A percentile compares a stretch with the other conserved stretches of the same genome.
phyloP scores from a whole-genome alignment of 257 asterid genomes.

The Leonotis leonurus region DNA sequence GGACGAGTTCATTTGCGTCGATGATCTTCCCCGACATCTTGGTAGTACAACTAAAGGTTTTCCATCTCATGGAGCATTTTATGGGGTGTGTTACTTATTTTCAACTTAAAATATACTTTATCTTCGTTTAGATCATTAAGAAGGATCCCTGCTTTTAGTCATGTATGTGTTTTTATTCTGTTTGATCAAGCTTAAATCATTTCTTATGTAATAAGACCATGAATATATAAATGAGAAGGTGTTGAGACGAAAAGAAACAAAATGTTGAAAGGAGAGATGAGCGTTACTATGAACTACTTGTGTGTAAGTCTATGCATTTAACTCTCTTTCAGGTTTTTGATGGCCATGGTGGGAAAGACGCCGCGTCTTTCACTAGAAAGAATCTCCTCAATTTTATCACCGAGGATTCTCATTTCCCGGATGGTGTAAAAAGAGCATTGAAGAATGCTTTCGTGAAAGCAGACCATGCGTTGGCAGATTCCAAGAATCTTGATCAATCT shows the following conservation, averaged over 20 bases:
- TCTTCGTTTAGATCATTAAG: background rate
- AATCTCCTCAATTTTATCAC: conserved; percentile 55
- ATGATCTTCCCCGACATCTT: conserved; percentile 53
- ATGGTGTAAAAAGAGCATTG: conserved; percentile 51
- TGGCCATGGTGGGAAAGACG: conserved; percentile 84
- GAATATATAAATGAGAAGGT: background rate
- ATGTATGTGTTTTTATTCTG: background rate
- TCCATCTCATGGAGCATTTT: conserved; percentile 67
- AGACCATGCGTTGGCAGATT: conserved; percentile 69
- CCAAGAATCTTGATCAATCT: conserved; percentile 51
- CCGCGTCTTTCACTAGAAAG: conserved; percentile 64
- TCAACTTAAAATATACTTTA: conserved; percentile 1
- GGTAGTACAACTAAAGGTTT: conserved; percentile 30
- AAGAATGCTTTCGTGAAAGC: conserved; percentile 68
- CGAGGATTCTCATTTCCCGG: conserved; percentile 71
- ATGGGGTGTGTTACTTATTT: conserved; percentile 55
- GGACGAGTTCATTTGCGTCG: conserved; percentile 72
- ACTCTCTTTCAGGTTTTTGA: conserved; percentile 63
- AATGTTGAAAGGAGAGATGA: background rate
- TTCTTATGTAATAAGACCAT: background rate
- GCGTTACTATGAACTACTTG: too few relatives aligned
- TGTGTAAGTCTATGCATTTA: background rate
- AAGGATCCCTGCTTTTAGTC: background rate
- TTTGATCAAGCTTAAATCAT: background rate
- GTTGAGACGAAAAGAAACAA: background rate